These are phyloP conservation scores for Daphne laureola DNA, from an alignment of 441 rosid genomes.

Conservation along the genomic window DNA sequence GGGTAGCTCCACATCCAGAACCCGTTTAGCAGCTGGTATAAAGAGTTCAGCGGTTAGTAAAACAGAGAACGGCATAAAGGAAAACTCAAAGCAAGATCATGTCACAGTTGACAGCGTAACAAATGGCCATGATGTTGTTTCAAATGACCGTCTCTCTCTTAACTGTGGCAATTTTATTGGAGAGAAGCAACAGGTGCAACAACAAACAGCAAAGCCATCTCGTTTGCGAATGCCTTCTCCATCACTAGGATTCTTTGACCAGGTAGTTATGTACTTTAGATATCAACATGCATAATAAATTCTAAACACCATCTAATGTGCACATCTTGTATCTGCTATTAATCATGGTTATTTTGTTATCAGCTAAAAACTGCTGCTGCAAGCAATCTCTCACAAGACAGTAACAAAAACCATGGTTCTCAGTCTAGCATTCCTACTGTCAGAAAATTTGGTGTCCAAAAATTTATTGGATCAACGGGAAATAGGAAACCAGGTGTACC, in stretches of 20 bases:
- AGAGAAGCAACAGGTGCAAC: conserved; percentile 24
- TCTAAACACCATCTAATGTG: too few relatives aligned
- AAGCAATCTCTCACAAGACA: conserved; percentile 26
- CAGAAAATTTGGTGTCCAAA: conserved; percentile 23
- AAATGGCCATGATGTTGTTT: conserved; percentile 19
- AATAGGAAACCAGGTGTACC: conserved; percentile 15
- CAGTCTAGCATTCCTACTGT: conserved; percentile 28
- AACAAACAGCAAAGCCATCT: conserved; percentile 52
- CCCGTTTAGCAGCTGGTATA: conserved; percentile 27
- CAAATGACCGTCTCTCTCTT: conserved; percentile 26
- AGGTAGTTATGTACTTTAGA: conserved; percentile 37
- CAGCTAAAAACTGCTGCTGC: conserved; percentile 54
- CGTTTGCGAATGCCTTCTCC: conserved; percentile 93
- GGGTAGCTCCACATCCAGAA: conserved; percentile 27
- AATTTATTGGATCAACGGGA: conserved; percentile 22
- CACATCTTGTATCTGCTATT: too few relatives aligned
- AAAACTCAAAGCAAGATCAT: conserved; percentile 24
- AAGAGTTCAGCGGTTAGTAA: conserved; percentile 23
- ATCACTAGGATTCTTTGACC: conserved; percentile 71
- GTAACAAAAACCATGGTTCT: conserved; percentile 21
- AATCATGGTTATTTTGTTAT: conserved; percentile 22
- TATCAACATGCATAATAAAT: background rate
- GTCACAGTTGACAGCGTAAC: conserved; percentile 23
- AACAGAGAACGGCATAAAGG: conserved; percentile 25
- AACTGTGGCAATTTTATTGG: conserved; percentile 19